Percentiles rank a stretch among this genome's conserved stretches.
These are phyloP conservation scores for Tuber magnatum DNA, from an alignment of 495 filamentous ascomycete genomes.

Conservation along the genomic window DNA sequence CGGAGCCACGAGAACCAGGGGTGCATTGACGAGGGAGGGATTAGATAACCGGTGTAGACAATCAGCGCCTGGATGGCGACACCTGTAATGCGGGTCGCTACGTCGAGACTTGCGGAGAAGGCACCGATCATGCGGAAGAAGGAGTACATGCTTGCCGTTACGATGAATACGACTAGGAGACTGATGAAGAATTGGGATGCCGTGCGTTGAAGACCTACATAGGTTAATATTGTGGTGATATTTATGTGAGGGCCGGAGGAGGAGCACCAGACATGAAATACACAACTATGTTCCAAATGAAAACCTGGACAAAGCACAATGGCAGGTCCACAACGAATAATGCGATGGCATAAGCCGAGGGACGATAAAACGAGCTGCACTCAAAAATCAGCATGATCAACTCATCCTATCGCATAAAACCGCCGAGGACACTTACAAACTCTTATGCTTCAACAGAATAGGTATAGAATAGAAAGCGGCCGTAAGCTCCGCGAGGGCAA, in stretches of 20 bases:
- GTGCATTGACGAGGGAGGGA: slow-evolving; percentile 65
- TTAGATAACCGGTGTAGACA: slow-evolving; percentile 69
- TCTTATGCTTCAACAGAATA: slow-evolving; percentile 75
- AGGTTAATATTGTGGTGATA: slow-evolving; percentile 23
- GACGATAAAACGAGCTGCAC: slow-evolving; percentile 63
- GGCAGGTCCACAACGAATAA: slow-evolving; percentile 71
- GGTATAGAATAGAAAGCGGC: slow-evolving; percentile 62
- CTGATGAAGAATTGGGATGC: slow-evolving; percentile 80
- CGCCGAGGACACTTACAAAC: slow-evolving; percentile 45
- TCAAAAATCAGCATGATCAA: neutral
- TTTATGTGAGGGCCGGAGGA: neutral
- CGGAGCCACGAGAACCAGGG: slow-evolving; percentile 75
- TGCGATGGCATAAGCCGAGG: slow-evolving; percentile 69
- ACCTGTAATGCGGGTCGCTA: slow-evolving; percentile 59
- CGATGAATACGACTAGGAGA: slow-evolving; percentile 52
- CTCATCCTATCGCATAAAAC: neutral
- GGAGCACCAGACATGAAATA: slow-evolving; percentile 59
- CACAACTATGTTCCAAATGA: slow-evolving; percentile 66
- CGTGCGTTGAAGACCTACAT: slow-evolving; percentile 53
- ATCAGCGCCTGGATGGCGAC: slow-evolving; percentile 58
- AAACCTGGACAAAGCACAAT: slow-evolving; percentile 60
- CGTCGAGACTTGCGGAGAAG: slow-evolving; percentile 56
- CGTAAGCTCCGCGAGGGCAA: slow-evolving; percentile 70
- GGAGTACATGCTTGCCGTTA: slow-evolving; percentile 70
- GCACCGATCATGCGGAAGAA: slow-evolving; percentile 71